Conservation (phyloP, 306 rosid species). For the Castanea crenata region DNA sequence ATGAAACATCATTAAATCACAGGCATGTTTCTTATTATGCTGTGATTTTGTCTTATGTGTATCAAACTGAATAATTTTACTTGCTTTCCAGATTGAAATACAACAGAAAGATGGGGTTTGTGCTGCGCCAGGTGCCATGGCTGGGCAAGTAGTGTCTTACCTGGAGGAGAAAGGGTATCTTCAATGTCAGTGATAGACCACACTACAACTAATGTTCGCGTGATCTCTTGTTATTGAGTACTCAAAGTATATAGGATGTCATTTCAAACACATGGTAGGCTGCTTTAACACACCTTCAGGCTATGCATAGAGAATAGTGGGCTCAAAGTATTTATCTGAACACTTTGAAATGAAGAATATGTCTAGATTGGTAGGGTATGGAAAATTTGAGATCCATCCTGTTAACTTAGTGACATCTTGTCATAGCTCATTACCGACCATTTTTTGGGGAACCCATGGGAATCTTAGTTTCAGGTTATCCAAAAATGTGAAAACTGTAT, state of each 20-base stretch:
- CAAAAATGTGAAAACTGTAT: not conserved
- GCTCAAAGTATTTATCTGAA: not conserved
- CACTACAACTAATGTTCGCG: not conserved
- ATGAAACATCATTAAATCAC: not conserved
- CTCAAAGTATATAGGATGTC: conserved; percentile 19
- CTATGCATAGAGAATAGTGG: not conserved
- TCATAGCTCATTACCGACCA: not conserved
- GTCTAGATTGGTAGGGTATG: not conserved
- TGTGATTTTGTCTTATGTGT: not conserved
- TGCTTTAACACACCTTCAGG: not conserved
- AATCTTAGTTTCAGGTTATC: not conserved
- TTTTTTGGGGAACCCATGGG: not conserved
- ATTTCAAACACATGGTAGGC: not conserved
- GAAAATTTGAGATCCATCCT: not conserved
- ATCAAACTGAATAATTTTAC: conserved; percentile 17
- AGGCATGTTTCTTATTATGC: not conserved
- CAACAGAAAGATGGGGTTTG: conserved; percentile 51
- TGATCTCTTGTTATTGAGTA: not conserved
- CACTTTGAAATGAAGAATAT: not conserved
- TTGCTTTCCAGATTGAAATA: conserved; percentile 53
- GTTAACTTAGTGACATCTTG: not conserved
- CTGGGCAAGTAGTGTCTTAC: conserved; percentile 61
- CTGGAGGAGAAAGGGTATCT: conserved; percentile 74
- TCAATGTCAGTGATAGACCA: conserved; percentile 26
- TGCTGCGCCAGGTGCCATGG: conserved; percentile 56